Evolutionary conservation across 805 yeast species (phyloP), one percentile per base, ranked within the genome.

Genomic region (Naumovozyma castellii): DNA sequence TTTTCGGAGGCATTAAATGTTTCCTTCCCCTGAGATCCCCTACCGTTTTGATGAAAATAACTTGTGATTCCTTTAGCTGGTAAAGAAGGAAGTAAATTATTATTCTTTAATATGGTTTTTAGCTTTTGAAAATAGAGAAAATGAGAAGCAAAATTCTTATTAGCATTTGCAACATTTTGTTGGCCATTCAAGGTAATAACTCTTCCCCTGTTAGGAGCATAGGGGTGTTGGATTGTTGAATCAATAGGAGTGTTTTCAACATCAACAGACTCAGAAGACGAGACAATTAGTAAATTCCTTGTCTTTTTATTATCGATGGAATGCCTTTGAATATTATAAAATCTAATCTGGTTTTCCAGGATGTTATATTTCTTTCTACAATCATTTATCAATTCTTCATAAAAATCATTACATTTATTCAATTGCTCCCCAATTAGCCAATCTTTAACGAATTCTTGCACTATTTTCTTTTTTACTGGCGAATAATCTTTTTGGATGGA

Each of bases 391-490:
- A 57, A 46, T 60, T 62, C 55, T 12, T 45, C 41, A 32, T 61
- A 61, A 40, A 61, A 61, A 18, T 47, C 58, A 36, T 61, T 57
- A 38, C 62, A 56, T 35, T 60, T 61, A 9, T 44, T 46, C 19
- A 59, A 40, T 42, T 61, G 56, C 13, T 46, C 51, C 3, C 45
- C 47, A 10, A 59, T 50, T 10, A 60, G 34, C 66, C 66, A 61
- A 28, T 53, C 49, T 28, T 59, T 53, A 13, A 61, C 48, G 36
- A 61, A 61, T 19, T 53, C 57, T 6, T 47, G 49, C 9, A 52
- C 45, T 15, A 50, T 49, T 18, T 45, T 42, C 13, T 32, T 38
- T 36, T 47, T 48, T 15, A 45, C 36, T 3, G 37, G 28, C 6
- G 40, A 35, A 22, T 22, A 22, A 6, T 22, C 27, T 22, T 22